Base-by-base conservation (phyloP, 2,329 filamentous ascomycete species). In the Venturia asperata region DNA sequence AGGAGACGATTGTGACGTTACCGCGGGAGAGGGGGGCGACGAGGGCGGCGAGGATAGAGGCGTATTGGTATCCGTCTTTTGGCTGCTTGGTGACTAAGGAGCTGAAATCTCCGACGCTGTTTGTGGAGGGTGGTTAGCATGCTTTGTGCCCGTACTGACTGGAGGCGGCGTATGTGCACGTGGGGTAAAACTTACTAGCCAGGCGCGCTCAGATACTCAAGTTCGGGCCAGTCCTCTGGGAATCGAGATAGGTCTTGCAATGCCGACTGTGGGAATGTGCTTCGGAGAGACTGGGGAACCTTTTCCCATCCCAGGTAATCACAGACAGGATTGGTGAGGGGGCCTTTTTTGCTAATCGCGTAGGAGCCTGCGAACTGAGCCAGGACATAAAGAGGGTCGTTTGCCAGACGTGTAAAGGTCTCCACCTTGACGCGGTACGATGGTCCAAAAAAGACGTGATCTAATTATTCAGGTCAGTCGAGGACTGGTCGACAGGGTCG, bases 391-490 rank as follows among this genome's bases (percentile, higher is more conserved):
- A 52, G 21, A 2, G 27, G 24, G 24, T 52, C 47, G 39, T 66
- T 67, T 24, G 52, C 52, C 19, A 58, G n/a, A 15, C 30, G 27
- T 19, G 52, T 52, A 15, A 62, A 62, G 2, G 69, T 71, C 1
- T 65, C 49, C 6, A 66, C 49, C 30, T 71, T 69, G n/a, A 72
- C 70, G 6, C 65, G 66, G 43, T 71, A 67, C 30, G 68, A 62
- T 2, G 68, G 64, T 5, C 66, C 72, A 17, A 83, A 80, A 68
- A 74, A 71, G 47, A 69, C 75, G 75, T 67, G 71, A 65, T 69
- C 71, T 52, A 52, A 10, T 5, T 24, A 4, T 17, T 27, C 10
- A 15, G 21, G 4, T 52, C 13, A 52, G 21, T 11, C 15, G 21
- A n/a, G 6, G 24, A n/a, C 19, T 7, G n/a, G 9, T 5, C 6